phyloP scores from a whole-genome alignment of 73 alveolate genomes.

The Tetrahymena borealis region DNA sequence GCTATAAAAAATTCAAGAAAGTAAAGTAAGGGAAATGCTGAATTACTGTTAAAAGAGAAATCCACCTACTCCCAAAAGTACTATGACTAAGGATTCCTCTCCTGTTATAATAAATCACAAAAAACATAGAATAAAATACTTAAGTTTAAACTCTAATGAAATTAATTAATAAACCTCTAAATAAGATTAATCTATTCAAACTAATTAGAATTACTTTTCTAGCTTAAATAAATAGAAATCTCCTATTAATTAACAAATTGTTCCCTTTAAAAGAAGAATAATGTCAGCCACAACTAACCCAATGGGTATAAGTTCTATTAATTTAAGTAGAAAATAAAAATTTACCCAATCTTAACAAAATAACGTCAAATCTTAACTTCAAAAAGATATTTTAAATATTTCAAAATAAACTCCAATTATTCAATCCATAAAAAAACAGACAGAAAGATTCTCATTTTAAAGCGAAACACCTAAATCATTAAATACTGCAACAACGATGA shows the following conservation, averaged over 20 bases:
- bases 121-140: too few species aligned
- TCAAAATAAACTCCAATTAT: not conserved
- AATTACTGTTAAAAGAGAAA: not conserved
- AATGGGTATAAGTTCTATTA: not conserved
- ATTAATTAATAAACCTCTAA: too few species aligned
- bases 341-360: not conserved
- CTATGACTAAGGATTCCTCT: too few species aligned
- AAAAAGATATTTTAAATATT: too few species aligned
- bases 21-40: not conserved
- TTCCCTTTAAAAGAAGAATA: not conserved
- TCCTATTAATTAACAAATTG: not conserved
- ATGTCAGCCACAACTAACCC: not conserved
- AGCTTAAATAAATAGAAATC: not conserved
- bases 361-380: not conserved
- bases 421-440: not conserved
- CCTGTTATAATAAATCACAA: too few species aligned
- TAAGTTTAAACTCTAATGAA: too few species aligned
- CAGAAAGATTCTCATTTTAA: not conserved
- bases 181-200: too few species aligned
- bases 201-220: not conserved
- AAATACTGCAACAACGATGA: not conserved
- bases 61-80: too few species aligned
- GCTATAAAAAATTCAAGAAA: not conserved
- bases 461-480: not conserved
- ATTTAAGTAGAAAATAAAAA: not conserved